A percentile compares a stretch with the other conserved stretches of the same genome.
Evolutionary conservation across 2,329 filamentous ascomycete genomes (phyloP).

Genomic region (Chaetomium olivaceum): DNA sequence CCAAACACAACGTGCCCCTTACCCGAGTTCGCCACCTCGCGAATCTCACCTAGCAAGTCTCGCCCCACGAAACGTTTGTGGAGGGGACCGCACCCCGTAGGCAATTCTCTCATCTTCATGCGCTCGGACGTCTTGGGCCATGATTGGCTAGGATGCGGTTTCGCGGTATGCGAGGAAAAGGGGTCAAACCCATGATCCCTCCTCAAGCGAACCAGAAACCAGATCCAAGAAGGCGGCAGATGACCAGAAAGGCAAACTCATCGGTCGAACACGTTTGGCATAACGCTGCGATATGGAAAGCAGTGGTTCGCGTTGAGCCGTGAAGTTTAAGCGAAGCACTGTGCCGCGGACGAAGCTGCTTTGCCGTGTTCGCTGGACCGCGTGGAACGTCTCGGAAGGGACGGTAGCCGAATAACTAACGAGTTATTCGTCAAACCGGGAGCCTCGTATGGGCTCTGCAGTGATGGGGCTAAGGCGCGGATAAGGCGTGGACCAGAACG

Average conservation of each 20-base stretch:
- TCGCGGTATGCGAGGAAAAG: conserved; percentile 27
- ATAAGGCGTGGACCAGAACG: background rate
- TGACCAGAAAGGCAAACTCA: background rate
- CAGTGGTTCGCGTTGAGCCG: background rate
- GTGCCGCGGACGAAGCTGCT: background rate
- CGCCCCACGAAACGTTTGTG: background rate
- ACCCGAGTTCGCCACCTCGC: background rate
- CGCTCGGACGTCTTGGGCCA: background rate
- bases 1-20: background rate
- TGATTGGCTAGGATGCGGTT: conserved; percentile 25
- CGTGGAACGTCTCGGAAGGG: background rate
- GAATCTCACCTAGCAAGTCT: conserved; percentile 6
- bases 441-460: background rate
- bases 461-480: background rate
- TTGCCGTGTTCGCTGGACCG: background rate
- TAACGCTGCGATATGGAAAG: background rate
- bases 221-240: background rate
- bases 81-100: background rate
- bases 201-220: background rate
- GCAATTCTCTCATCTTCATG: conserved; percentile 15
- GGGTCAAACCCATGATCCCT: conserved; percentile 9
- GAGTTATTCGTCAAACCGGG: background rate
- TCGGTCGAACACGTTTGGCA: background rate
- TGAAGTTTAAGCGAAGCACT: background rate
- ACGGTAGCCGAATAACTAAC: background rate